Percentiles rank a stretch among this genome's conserved stretches.
phyloP scores from a whole-genome alignment of 2,329 filamentous ascomycete species.

The Teratosphaeria gauchensis region DNA sequence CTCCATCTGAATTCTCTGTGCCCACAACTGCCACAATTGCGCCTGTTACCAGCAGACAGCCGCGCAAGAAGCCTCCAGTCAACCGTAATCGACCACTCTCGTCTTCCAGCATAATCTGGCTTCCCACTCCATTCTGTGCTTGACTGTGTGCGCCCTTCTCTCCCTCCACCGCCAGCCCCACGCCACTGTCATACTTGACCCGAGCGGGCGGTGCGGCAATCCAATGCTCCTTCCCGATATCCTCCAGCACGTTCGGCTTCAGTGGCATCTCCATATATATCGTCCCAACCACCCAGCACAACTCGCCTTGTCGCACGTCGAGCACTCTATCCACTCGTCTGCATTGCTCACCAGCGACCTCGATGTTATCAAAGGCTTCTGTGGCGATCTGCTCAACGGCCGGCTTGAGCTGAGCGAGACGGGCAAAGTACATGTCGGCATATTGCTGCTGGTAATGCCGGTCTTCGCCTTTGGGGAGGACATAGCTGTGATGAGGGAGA shows the following conservation, averaged over 20 bases:
- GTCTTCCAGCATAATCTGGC: constrained; percentile 77
- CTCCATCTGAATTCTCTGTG: constrained; percentile 82
- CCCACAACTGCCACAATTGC: constrained; percentile 92
- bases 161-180: neutral
- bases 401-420: constrained; percentile 78
- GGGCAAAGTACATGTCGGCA: constrained; percentile 94
- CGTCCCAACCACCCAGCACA: constrained; percentile 92
- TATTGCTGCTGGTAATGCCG: constrained; percentile 87
- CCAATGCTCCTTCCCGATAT: constrained; percentile 92
- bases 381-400: constrained; percentile 64
- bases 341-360: constrained; percentile 66
- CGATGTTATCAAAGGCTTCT: constrained; percentile 67
- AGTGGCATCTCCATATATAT: constrained; percentile 95
- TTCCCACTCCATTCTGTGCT: constrained; percentile 5
- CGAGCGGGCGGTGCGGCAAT: constrained; percentile 70
- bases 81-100: constrained; percentile 82
- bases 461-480: constrained; percentile 52
- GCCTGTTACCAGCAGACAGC: constrained; percentile 73
- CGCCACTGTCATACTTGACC: constrained; percentile 42
- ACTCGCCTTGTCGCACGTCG: constrained; percentile 86
- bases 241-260: constrained; percentile 92
- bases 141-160: constrained; percentile 6
- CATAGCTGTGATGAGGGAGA: constrained; percentile 65
- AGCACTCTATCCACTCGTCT: constrained; percentile 76
- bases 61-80: constrained; percentile 58